Conservation (phyloP, 805 yeast genomes). For the Sugiyamaella boreocaroliniensis region DNA sequence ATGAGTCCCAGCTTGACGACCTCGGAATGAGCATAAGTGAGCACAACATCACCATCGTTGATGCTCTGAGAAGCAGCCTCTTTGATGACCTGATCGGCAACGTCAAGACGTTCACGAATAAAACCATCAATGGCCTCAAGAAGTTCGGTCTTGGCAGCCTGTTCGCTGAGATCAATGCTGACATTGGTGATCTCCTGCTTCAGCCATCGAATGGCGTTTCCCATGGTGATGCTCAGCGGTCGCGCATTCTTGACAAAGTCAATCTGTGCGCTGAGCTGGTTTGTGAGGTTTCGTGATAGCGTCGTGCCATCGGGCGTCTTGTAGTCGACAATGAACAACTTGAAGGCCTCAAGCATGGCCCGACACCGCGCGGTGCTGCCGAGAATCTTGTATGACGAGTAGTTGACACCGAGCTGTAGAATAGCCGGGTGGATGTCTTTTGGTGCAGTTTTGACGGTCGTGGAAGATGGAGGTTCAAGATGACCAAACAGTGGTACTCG, state of each 20-base stretch:
- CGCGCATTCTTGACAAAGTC: slow-evolving; percentile 87
- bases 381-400: slow-evolving; percentile 76
- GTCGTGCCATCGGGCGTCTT: slow-evolving; percentile 80
- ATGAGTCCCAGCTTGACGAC: slow-evolving; percentile 72
- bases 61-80: slow-evolving; percentile 75
- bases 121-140: slow-evolving; percentile 68
- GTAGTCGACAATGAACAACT: slow-evolving; percentile 71
- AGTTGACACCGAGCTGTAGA: slow-evolving; percentile 66
- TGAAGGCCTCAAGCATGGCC: slow-evolving; percentile 80
- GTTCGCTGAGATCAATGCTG: slow-evolving; percentile 63
- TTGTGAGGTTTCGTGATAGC: slow-evolving; percentile 79
- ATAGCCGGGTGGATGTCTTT: slow-evolving; percentile 83
- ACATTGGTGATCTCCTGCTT: slow-evolving; percentile 86
- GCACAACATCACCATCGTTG: slow-evolving; percentile 64
- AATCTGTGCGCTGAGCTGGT: slow-evolving; percentile 83
- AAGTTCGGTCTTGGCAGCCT: slow-evolving; percentile 57
- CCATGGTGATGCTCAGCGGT: slow-evolving; percentile 91
- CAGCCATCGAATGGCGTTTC: slow-evolving; percentile 94
- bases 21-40: slow-evolving; percentile 83
- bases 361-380: slow-evolving; percentile 84
- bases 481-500: slow-evolving; percentile 33
- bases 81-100: slow-evolving; percentile 76
- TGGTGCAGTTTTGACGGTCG: slow-evolving; percentile 35
- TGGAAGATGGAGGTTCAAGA: slow-evolving; percentile 26
- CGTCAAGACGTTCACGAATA: slow-evolving; percentile 75